These are phyloP conservation scores for Colletotrichum sansevieriae DNA, from an alignment of 2,329 filamentous ascomycete species.

Conservation along the genomic window DNA sequence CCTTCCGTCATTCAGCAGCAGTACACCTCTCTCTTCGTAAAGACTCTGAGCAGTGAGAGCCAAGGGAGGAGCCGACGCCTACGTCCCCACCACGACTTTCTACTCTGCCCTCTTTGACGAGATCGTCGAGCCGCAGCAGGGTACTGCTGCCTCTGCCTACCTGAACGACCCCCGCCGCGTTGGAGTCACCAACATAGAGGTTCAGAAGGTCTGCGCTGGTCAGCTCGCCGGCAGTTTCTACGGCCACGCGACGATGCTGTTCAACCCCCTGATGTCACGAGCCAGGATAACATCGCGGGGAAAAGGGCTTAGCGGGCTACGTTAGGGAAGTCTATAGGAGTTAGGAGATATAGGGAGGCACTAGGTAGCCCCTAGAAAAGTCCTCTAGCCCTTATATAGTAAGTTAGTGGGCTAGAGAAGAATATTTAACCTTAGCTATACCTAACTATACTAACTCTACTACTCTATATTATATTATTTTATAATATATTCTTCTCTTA, in stretches of 20 bases:
- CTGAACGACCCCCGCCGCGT: slow-evolving; percentile 57
- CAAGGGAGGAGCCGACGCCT: slow-evolving; percentile 63
- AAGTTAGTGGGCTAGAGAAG: too few relatives aligned
- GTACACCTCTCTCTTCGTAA: slow-evolving; percentile 58
- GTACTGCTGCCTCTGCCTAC: slow-evolving; percentile 59
- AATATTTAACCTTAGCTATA: too few relatives aligned
- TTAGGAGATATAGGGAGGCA: too few relatives aligned
- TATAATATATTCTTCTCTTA: too few relatives aligned
- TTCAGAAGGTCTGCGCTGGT: slow-evolving; percentile 58
- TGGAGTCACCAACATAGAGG: slow-evolving; percentile 63
- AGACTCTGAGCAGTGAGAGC: slow-evolving; percentile 55
- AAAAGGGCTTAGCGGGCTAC: too few relatives aligned
- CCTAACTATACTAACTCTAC: too few relatives aligned
- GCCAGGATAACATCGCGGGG: too few relatives aligned
- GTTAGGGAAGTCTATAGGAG: too few relatives aligned
- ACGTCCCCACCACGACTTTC: slow-evolving; percentile 67
- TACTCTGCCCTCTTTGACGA: slow-evolving; percentile 63
- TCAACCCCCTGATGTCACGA: too few relatives aligned
- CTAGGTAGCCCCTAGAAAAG: too few relatives aligned
- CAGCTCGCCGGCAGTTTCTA: slow-evolving; percentile 59
- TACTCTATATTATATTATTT: too few relatives aligned
- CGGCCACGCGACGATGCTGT: slow-evolving; percentile 64
- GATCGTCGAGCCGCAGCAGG: slow-evolving; percentile 64
- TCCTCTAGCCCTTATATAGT: too few relatives aligned
- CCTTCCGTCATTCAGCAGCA: slow-evolving; percentile 62